Conservation (phyloP, 371 early-diverging fungal genomes). For the Mortierella sp. region DNA sequence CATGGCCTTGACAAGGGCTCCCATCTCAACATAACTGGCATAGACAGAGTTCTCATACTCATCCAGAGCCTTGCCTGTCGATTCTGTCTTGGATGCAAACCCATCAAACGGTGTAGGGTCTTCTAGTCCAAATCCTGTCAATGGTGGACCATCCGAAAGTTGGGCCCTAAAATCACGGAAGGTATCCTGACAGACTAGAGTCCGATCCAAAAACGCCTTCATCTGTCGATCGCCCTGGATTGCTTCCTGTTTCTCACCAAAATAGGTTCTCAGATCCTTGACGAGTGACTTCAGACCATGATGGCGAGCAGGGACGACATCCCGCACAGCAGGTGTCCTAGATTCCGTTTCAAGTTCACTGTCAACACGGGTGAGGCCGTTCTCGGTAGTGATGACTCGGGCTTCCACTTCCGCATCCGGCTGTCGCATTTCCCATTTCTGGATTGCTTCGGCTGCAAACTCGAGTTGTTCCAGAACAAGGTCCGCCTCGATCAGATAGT, state of each 20-base stretch:
- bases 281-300: slow-evolving; percentile 21
- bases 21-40: slow-evolving; percentile 10
- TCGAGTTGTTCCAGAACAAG: slow-evolving; percentile 20
- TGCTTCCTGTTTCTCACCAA: slow-evolving; percentile 33
- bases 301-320: slow-evolving; percentile 28
- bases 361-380: slow-evolving; percentile 6
- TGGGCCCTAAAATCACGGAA: slow-evolving; percentile 23
- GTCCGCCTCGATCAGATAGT: slow-evolving; percentile 32
- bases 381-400: slow-evolving; percentile 15
- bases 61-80: slow-evolving; percentile 18
- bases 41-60: slow-evolving; percentile 18
- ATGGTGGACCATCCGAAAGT: slow-evolving; percentile 20
- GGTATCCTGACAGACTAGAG: slow-evolving; percentile 23
- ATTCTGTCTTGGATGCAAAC: slow-evolving; percentile 14
- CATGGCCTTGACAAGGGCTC: slow-evolving; percentile 27
- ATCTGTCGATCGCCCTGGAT: slow-evolving; percentile 49
- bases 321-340: slow-evolving; percentile 16
- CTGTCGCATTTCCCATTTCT: slow-evolving; percentile 45
- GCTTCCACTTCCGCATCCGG: slow-evolving; percentile 34
- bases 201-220: slow-evolving; percentile 40
- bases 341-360: slow-evolving; percentile 8
- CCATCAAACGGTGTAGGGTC: slow-evolving; percentile 27
- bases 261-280: slow-evolving; percentile 29
- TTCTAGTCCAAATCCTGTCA: slow-evolving; percentile 37
- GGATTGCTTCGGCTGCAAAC: slow-evolving; percentile 19